Base-by-base conservation (phyloP, 2,329 filamentous ascomycete species). In the Fonsecaea multimorphosa region DNA sequence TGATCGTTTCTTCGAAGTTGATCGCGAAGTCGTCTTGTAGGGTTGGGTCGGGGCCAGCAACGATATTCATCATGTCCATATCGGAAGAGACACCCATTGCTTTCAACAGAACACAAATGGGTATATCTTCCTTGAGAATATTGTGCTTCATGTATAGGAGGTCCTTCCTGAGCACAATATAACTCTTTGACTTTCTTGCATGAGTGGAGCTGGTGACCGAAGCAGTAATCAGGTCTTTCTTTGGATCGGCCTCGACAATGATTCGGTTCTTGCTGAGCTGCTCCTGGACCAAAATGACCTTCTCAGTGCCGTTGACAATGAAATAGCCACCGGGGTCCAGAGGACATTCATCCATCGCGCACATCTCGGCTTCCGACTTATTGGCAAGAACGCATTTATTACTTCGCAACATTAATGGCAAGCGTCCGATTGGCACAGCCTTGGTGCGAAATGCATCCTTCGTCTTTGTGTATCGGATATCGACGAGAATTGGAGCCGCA, bases 231-330 rank as follows among this genome's bases (percentile, higher is more conserved):
- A 96, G 89, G 66, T 91, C 91, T 79, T 97, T 98, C 81, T 96
- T 96, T 59, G 89, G 85, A 73, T 94, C 91, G 62, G 92, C 89
- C 79, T 99, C 96, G 16, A 99, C 94, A 76, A 99, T 97, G 74
- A 99, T 91, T 82, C 95, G 89, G 79, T 99, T 99, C 85, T 99
- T 99, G 85, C 95, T 99, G 76, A 99, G 83, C 80, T 99, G 95
- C 76, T 99, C 96, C 78, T 99, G 95, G 14, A 99, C 96, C 51
- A 99, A 82, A 75, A 99, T 99, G 72, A 99, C 95, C 82, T 99
- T 99, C 78, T 99, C 95, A 22, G 96, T 97, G 54, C 95, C 95
- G 73, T 94, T 92, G 71, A 98, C 93, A 74, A 99, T 95, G 74
- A 99, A 99, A 78, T 99, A 99, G 59, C 95, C 95, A 69, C 95